phyloP scores from a whole-genome alignment of 164 flowering plant species.

The Nelumbo lutea region DNA sequence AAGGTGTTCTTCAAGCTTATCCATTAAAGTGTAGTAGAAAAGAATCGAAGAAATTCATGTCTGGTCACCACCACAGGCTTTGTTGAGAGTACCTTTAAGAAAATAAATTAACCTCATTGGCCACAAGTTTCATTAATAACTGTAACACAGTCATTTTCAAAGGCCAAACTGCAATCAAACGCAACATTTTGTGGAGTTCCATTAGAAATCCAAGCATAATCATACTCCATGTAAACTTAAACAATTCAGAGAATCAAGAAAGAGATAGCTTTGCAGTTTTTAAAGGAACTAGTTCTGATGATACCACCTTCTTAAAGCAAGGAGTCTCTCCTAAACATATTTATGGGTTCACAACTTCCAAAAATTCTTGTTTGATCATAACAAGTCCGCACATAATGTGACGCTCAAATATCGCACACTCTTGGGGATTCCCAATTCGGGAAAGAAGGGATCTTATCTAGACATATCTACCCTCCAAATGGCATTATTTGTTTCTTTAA shows the following conservation, averaged over 20 bases:
- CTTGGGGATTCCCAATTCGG: not conserved
- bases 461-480: not conserved
- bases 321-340: not conserved
- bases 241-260: not conserved
- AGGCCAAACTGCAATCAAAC: not conserved
- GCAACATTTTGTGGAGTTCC: not conserved
- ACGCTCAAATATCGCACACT: not conserved
- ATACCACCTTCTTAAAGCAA: not conserved
- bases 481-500: not conserved
- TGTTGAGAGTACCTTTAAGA: not conserved
- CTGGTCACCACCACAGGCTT: not conserved
- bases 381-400: not conserved
- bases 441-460: not conserved
- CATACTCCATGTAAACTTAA: not conserved
- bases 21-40: not conserved
- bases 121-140: too few relatives aligned
- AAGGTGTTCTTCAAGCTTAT: not conserved
- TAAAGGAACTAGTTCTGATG: not conserved
- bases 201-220: too few relatives aligned
- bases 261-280: not conserved
- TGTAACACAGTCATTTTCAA: too few relatives aligned
- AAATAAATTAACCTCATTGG: not conserved
- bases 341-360: not conserved
- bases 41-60: not conserved
- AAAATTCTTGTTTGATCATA: not conserved